Percentiles rank a stretch among this genome's conserved stretches.
phyloP scores from a whole-genome alignment of 2,329 filamentous ascomycete species.

The Tolypocladium album region DNA sequence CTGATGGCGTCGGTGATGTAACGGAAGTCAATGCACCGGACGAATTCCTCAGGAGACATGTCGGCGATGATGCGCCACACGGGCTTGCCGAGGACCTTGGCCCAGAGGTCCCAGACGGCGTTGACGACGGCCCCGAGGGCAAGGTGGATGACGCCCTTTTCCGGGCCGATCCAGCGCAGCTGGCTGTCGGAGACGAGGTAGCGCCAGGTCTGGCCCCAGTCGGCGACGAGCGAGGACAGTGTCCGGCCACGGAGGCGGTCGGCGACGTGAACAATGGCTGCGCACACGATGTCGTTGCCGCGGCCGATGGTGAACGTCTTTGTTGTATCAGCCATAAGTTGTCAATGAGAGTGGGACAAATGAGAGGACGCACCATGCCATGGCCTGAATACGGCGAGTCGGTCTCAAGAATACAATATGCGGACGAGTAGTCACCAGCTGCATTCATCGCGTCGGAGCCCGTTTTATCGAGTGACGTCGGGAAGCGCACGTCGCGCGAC shows the following conservation, averaged over 20 bases:
- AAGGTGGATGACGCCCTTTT: constrained; percentile 90
- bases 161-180: constrained; percentile 85
- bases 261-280: constrained; percentile 68
- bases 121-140: constrained; percentile 84
- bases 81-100: constrained; percentile 73
- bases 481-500: constrained; percentile 67
- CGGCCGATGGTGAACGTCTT: constrained; percentile 75
- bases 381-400: constrained; percentile 62
- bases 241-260: constrained; percentile 66
- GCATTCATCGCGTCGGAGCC: constrained; percentile 96
- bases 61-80: constrained; percentile 86
- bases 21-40: constrained; percentile 82
- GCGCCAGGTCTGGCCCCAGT: constrained; percentile 86
- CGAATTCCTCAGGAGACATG: constrained; percentile 80
- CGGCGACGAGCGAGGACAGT: constrained; percentile 62
- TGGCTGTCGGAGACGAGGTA: constrained; percentile 87
- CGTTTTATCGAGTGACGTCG: constrained; percentile 93
- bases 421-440: constrained; percentile 82
- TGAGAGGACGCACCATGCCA: constrained; percentile 52
- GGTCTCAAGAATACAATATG: constrained; percentile 87
- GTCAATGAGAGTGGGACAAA: not conserved
- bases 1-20: constrained; percentile 94
- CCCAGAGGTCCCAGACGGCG: constrained; percentile 93
- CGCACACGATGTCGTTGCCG: constrained; percentile 86
- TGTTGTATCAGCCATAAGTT: not conserved